phyloP scores from a whole-genome alignment of 306 rosid species.

The Quercus mongolica region DNA sequence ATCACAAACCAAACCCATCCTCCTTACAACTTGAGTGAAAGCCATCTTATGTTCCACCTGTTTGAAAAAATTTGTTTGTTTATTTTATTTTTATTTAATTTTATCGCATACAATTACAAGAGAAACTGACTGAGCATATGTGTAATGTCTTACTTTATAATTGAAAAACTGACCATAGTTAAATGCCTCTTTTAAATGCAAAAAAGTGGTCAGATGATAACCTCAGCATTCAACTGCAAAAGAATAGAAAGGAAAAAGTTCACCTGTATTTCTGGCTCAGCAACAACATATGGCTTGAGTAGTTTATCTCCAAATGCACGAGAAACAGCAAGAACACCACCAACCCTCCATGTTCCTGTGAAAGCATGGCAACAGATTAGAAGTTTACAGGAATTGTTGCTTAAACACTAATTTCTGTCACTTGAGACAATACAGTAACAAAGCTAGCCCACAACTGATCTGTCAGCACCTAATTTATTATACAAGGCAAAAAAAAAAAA shows the following conservation, averaged over 20 bases:
- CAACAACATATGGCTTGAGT: slow-evolving; percentile 79
- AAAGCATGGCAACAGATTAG: slow-evolving; percentile 9
- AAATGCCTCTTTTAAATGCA: not conserved
- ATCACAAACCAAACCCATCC: not conserved
- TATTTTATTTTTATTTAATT: not conserved
- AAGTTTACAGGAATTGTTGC: not conserved
- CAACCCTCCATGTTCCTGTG: slow-evolving; percentile 90
- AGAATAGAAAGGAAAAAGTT: not conserved
- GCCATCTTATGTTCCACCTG: not conserved
- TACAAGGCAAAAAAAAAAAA: not conserved
- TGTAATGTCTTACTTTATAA: not conserved
- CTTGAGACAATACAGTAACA: not conserved
- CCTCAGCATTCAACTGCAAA: not conserved
- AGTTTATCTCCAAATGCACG: slow-evolving; percentile 92
- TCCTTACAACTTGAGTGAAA: not conserved
- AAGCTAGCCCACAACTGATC: not conserved
- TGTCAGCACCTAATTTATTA: not conserved
- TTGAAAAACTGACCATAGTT: not conserved
- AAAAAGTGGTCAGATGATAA: slow-evolving; percentile 9
- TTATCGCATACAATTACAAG: not conserved
- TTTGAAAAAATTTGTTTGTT: not conserved
- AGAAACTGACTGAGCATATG: not conserved
- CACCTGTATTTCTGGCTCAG: slow-evolving; percentile 94
- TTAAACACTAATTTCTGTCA: not conserved
- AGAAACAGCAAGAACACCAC: slow-evolving; percentile 93